Conservation (phyloP, 352 stramenopile genomes). For the Globisporangium alternatum region DNA sequence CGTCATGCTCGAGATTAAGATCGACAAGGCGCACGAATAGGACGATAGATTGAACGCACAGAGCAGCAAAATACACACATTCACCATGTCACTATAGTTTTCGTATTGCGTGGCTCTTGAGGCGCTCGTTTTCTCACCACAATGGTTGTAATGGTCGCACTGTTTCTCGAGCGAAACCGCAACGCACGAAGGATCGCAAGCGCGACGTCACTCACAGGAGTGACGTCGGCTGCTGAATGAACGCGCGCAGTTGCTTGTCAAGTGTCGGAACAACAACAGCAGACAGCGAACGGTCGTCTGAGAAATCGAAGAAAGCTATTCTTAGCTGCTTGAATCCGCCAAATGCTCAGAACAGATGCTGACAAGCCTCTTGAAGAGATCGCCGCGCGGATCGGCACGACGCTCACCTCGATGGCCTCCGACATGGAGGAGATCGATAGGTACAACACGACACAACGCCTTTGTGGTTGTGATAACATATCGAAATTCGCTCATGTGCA, state of each 20-base stretch:
- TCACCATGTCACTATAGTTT: no score
- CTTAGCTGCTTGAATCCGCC: neutral
- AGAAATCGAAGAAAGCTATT: neutral
- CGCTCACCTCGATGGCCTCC: no score
- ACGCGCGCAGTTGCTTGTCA: neutral
- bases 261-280: neutral
- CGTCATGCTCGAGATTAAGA: conserved; percentile 72
- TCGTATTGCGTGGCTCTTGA: no score
- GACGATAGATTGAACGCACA: neutral
- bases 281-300: neutral
- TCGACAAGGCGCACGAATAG: conserved; percentile 45
- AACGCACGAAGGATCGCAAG: neutral
- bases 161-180: neutral
- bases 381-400: no score
- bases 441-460: no score
- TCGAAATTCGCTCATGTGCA: no score
- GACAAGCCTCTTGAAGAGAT: no score
- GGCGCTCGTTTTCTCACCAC: no score
- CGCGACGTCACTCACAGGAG: neutral
- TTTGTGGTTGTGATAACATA: no score
- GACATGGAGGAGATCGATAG: no score
- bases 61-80: no score
- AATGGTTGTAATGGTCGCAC: no score
- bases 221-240: neutral
- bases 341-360: neutral